Base-by-base conservation (phyloP, 2,329 filamentous ascomycete genomes). In the Paracorniculantispora psalliotae region DNA sequence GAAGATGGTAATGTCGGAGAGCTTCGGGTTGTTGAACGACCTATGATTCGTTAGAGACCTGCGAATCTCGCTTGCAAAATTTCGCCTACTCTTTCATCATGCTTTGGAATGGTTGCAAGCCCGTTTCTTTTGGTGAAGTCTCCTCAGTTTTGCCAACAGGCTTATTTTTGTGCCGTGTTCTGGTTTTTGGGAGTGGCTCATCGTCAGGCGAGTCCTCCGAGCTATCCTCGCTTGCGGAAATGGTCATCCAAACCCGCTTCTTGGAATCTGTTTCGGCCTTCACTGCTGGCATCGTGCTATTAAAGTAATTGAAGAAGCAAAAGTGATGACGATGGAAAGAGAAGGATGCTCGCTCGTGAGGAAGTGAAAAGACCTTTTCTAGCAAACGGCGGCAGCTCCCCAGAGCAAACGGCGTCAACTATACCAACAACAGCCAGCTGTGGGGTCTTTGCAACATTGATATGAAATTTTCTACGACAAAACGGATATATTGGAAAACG, bases 31-130 rank as follows among this genome's bases (percentile, higher is more conserved):
- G 54, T 49, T 49, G 46, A 57, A 57, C 10, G 54, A 57, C n/a
- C 54, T 57, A n/a, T 30, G 1, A 5, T 10, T 28, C 6, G 21
- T 57, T 37, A 57, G 44, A 28, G 12, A 41, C 8, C 21, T n/a
- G 19, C 17, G 23, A 5, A 47, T 12, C 5, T 17, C 15, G 10
- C 3, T 19, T 8, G 15, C 25, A 23, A 28, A 21, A 21, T 23
- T n/a, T 9, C 30, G 21, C 43, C 17, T 41, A 57, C 54, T 49
- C 46, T 25, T 57, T 33, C 54, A 57, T 57, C 54, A 57, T 57
- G 17, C 19, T 39, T 9, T 49, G 17, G 23, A 57, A 28, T 23
- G 54, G 44, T 7, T 30, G 23, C 9, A 21, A 10, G 8, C 21
- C 28, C 3, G n/a, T 15, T 7, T 10, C 37, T 13, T 33, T 23